These are phyloP conservation scores for Fusarium continuum DNA, from an alignment of 2,329 filamentous ascomycete species.

Conservation along the genomic window DNA sequence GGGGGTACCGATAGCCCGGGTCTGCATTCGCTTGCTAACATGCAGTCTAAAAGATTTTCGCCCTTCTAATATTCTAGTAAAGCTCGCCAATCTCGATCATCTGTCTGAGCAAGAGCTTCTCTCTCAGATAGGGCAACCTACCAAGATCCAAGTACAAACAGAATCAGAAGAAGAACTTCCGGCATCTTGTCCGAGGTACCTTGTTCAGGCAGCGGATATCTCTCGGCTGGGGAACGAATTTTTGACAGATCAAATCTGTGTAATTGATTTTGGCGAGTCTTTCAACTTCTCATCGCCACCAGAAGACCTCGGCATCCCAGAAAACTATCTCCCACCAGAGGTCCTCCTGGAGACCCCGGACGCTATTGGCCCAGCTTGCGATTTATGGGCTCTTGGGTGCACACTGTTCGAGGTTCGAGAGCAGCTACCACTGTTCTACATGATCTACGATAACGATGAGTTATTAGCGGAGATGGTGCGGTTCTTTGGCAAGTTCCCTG, in stretches of 20 bases:
- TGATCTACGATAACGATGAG: conserved; percentile 44
- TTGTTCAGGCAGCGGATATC: conserved; percentile 33
- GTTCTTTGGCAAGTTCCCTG: conserved; percentile 46
- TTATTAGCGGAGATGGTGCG: conserved; percentile 41
- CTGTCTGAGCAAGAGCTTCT: conserved; percentile 36
- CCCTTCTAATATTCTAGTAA: conserved; percentile 42
- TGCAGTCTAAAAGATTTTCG: conserved; percentile 32
- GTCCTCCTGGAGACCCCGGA: conserved; percentile 31
- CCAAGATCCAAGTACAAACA: neutral
- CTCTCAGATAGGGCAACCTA: conserved; percentile 21
- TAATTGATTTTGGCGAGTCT: conserved; percentile 42
- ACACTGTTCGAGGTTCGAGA: conserved; percentile 48
- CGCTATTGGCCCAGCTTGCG: conserved; percentile 29
- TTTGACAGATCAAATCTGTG: conserved; percentile 26
- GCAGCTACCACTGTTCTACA: conserved; percentile 43
- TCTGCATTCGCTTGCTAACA: neutral
- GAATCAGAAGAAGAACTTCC: conserved; percentile 12
- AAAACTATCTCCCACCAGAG: conserved; percentile 45
- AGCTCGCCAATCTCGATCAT: conserved; percentile 33
- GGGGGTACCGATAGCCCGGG: rapidly evolving
- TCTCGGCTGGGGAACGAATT: neutral
- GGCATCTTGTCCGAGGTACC: conserved; percentile 32
- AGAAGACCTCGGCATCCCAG: conserved; percentile 42
- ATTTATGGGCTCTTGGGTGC: conserved; percentile 49
- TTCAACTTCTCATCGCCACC: conserved; percentile 21